phyloP scores from a whole-genome alignment of 352 stramenopile species.

The Saprolegnia diclina region DNA sequence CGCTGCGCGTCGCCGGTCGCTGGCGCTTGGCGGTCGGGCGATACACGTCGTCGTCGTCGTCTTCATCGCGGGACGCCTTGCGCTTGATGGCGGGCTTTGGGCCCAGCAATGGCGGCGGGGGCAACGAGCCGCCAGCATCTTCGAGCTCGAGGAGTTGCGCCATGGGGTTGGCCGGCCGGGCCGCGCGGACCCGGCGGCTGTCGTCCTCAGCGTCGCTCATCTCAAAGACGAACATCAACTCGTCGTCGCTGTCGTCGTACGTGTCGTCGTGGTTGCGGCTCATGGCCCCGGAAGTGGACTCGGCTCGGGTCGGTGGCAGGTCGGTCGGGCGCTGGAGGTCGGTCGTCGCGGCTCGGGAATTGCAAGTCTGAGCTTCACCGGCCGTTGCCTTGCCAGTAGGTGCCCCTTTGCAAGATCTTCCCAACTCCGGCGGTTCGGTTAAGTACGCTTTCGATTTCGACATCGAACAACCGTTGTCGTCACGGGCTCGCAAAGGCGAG shows the following conservation, averaged over 20 bases:
- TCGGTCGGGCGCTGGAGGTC: not conserved
- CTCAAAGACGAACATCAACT: not conserved
- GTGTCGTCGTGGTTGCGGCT: not conserved
- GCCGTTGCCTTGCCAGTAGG: not conserved
- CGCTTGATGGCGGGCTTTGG: not conserved
- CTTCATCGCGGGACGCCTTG: not conserved
- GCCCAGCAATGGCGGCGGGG: not conserved
- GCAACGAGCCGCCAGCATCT: not conserved
- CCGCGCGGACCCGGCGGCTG: too few relatives aligned
- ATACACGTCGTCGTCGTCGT: not conserved
- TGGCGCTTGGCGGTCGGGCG: not conserved
- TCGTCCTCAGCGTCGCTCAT: not conserved
- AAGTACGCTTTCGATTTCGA: not conserved
- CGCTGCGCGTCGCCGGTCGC: too few relatives aligned
- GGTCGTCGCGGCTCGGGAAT: not conserved
- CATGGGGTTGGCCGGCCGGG: not conserved
- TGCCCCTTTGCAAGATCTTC: not conserved
- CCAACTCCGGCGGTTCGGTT: not conserved
- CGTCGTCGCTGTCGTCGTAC: not conserved
- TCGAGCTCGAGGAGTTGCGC: not conserved
- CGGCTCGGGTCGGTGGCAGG: not conserved
- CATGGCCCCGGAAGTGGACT: not conserved
- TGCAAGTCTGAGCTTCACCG: not conserved
- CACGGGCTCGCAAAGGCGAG: too few relatives aligned
- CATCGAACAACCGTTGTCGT: too few relatives aligned